Evolutionary conservation across 148 eudicot species (phyloP).

Genomic region (Linanthus parryae): DNA sequence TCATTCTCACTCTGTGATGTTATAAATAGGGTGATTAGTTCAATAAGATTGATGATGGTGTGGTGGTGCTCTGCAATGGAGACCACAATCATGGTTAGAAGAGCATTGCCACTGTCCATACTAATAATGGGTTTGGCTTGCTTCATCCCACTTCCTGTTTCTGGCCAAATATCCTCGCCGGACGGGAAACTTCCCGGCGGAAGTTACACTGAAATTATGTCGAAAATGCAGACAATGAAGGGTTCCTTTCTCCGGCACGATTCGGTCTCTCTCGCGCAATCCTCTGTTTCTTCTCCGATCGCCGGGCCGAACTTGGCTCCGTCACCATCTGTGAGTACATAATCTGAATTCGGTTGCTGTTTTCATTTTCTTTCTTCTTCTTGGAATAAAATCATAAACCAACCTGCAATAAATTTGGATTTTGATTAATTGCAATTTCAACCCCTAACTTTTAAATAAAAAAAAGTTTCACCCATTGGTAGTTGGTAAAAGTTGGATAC

Average conservation of each 20-base stretch:
- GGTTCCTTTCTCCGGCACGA: constrained; percentile 13
- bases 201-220: constrained; percentile 3
- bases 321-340: neutral
- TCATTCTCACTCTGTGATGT: too few species aligned
- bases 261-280: constrained; percentile 11
- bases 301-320: neutral
- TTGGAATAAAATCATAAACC: neutral
- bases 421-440: neutral
- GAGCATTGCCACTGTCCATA: neutral
- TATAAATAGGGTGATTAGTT: too few species aligned
- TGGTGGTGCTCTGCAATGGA: too few species aligned
- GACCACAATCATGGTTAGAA: constrained; percentile 3
- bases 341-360: too few species aligned
- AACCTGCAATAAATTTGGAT: neutral
- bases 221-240: constrained; percentile 16
- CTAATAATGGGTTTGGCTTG: constrained; percentile 5
- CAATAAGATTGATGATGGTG: too few species aligned
- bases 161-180: constrained; percentile 3
- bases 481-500: neutral
- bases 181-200: neutral
- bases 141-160: neutral
- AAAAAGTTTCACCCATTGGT: neutral
- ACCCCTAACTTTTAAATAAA: neutral
- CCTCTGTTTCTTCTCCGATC: constrained; percentile 4
- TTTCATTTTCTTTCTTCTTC: neutral